Evolutionary conservation across 352 stramenopile species (phyloP).

Genomic region (Globisporangium uncinulatum): DNA sequence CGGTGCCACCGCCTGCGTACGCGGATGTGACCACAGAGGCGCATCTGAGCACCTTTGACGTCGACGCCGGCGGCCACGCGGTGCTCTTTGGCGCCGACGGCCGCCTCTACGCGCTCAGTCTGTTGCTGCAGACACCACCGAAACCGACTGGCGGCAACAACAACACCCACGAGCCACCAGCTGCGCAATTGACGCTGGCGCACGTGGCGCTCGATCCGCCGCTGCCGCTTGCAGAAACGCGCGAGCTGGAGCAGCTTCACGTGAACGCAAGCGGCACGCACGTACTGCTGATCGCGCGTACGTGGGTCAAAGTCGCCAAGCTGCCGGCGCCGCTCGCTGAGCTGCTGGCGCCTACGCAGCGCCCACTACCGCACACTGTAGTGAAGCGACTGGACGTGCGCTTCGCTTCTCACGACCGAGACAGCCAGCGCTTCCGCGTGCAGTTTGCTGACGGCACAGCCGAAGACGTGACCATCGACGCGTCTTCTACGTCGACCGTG

Average conservation of each 20-base stretch:
- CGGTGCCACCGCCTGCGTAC: slow-evolving; percentile 45
- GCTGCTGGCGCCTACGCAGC: slow-evolving; percentile 5
- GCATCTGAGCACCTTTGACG: slow-evolving; percentile 63
- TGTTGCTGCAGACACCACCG: slow-evolving; percentile 40
- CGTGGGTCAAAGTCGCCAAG: slow-evolving; percentile 57
- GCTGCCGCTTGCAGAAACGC: slow-evolving; percentile 36
- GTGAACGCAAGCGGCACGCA: slow-evolving; percentile 51
- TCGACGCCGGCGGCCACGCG: slow-evolving; percentile 42
- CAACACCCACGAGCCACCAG: background rate
- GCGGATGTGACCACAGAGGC: slow-evolving; percentile 41
- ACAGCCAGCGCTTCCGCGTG: slow-evolving; percentile 31
- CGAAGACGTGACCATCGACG: slow-evolving; percentile 19
- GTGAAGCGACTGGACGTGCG: background rate
- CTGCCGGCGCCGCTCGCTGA: slow-evolving; percentile 23
- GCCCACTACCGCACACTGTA: background rate
- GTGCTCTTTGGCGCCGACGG: slow-evolving; percentile 43
- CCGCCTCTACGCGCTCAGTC: slow-evolving; percentile 44
- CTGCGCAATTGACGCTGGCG: slow-evolving; percentile 14
- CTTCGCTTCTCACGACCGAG: background rate
- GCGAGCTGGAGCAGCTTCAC: slow-evolving; percentile 50
- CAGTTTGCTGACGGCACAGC: slow-evolving; percentile 39
- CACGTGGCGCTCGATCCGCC: slow-evolving; percentile 60
- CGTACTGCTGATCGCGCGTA: slow-evolving; percentile 46
- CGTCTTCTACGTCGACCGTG: slow-evolving; percentile 3
- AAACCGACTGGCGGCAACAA: slow-evolving; percentile 11